Evolutionary conservation across 2,329 filamentous ascomycete genomes (phyloP), one percentile per base, ranked within the genome.

Genomic region (Ophiostoma fasciatum): DNA sequence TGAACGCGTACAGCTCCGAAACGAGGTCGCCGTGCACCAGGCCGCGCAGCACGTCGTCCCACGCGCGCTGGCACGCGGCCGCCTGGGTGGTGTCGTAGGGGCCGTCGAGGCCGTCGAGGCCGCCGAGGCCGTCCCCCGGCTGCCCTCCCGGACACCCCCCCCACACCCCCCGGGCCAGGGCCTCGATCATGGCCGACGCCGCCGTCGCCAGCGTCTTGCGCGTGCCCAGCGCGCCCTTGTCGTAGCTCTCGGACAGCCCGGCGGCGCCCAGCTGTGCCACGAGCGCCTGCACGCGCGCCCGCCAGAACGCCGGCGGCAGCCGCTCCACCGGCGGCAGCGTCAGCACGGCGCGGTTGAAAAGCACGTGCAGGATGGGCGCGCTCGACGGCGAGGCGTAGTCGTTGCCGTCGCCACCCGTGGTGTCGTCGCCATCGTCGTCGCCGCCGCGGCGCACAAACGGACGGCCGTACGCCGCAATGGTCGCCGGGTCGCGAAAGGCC

Each of bases 241-340:
- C 82, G 49, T 85, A 88, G 51, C 78, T 84, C 53, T 88, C 82
- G 1, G 78, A 84, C 22, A 88, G 60, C 34, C 82, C 73, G 2
- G 74, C 78, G 22, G 74, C 66, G 8, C 67, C 74, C 36, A 88
- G 59, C 47, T 72, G 64, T 46, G 61, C 57, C 46, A 82, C 60
- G 13, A 83, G 53, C 2, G 65, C 64, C 45, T 72, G 66, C 18
- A 78, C 60, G 30, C 71, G 64, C n/a, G 64, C 60, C 23, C 62
- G 63, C 77, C 78, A 84, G 53, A 81, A 82, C 4, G 71, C 68
- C 2, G 60, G 51, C 0, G 71, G 64, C 3, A 88, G 60, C 40
- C 75, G 68, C 34, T 65, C 64, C 27, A 83, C 54, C 0, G 77
- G 79, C 0, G 82, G 82, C 15, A 83, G 61, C 2, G 65, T 64